Evolutionary conservation across 1,284 basidiomycete genomes (phyloP).

Genomic region (Pseudomicrostroma phylloplanum): DNA sequence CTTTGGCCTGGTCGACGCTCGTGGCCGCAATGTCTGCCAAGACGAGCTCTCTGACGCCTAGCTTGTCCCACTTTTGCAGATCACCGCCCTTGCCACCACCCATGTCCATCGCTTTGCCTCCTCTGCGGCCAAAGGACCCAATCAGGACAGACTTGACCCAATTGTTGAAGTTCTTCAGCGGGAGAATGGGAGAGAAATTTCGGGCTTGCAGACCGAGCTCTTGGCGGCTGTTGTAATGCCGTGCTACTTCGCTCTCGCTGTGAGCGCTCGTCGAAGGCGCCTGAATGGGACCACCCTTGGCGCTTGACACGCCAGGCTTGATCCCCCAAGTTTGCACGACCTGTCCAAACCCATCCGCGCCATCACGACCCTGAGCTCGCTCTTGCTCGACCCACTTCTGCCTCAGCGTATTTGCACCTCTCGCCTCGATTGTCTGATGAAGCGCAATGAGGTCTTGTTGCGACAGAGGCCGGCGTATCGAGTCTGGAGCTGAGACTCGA

Average conservation of each 20-base stretch:
- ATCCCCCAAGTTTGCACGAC: neutral
- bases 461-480: constrained; percentile 26
- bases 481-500: constrained; percentile 25
- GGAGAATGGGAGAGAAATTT: constrained; percentile 87
- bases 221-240: constrained; percentile 70
- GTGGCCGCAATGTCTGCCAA: constrained; percentile 84
- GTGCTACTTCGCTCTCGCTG: constrained; percentile 9
- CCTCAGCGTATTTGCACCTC: constrained; percentile 3
- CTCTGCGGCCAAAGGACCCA: constrained; percentile 63
- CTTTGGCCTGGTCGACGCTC: constrained; percentile 80
- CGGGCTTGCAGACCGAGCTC: constrained; percentile 81
- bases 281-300: neutral
- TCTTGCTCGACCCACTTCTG: neutral
- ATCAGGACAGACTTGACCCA: constrained; percentile 97
- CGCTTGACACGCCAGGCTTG: neutral
- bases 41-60: constrained; percentile 70
- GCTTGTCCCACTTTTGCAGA: constrained; percentile 88
- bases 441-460: neutral
- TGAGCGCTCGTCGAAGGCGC: neutral
- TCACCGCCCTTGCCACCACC: constrained; percentile 99
- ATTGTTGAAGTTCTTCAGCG: constrained; percentile 95
- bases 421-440: neutral
- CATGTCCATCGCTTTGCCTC: constrained; percentile 81
- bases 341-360: neutral
- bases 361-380: constrained; percentile 9